Evolutionary conservation across 2,329 filamentous ascomycete species (phyloP).

Genomic region (Ascochyta fabae): DNA sequence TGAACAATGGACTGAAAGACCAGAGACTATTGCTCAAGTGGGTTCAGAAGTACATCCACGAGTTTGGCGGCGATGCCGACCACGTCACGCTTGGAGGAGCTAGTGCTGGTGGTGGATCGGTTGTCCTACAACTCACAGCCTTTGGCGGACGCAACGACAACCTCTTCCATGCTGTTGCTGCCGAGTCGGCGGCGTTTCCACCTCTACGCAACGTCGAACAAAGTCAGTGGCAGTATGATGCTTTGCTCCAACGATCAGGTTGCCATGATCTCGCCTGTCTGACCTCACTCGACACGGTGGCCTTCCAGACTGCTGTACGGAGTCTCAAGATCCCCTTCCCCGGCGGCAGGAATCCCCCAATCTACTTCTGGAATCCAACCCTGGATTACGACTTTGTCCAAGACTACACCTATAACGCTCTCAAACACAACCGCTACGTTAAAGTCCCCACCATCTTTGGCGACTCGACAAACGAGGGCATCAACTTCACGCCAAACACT

Average conservation of each 20-base stretch:
- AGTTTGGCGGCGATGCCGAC: slow-evolving; percentile 50
- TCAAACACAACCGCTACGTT: slow-evolving; percentile 48
- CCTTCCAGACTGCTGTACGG: slow-evolving; percentile 48
- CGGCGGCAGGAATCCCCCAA: slow-evolving; percentile 39
- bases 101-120: slow-evolving; percentile 50
- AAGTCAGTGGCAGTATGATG: slow-evolving; percentile 53
- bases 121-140: slow-evolving; percentile 47
- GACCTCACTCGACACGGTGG: slow-evolving; percentile 42
- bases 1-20: slow-evolving; percentile 50
- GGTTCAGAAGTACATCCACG: slow-evolving; percentile 45
- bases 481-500: slow-evolving; percentile 48
- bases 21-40: slow-evolving; percentile 46
- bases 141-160: slow-evolving; percentile 46
- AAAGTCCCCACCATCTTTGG: slow-evolving; percentile 53
- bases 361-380: slow-evolving; percentile 53
- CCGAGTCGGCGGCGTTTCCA: slow-evolving; percentile 49
- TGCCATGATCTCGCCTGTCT: slow-evolving; percentile 52
- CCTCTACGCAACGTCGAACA: slow-evolving; percentile 47
- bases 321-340: slow-evolving; percentile 49
- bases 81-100: slow-evolving; percentile 50
- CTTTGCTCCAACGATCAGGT: slow-evolving; percentile 41
- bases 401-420: slow-evolving; percentile 49
- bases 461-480: slow-evolving; percentile 55
- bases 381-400: slow-evolving; percentile 52
- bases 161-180: slow-evolving; percentile 46